These are phyloP conservation scores for Saccharomycopsis fermentans DNA, from an alignment of 805 yeast genomes.

Conservation along the genomic window DNA sequence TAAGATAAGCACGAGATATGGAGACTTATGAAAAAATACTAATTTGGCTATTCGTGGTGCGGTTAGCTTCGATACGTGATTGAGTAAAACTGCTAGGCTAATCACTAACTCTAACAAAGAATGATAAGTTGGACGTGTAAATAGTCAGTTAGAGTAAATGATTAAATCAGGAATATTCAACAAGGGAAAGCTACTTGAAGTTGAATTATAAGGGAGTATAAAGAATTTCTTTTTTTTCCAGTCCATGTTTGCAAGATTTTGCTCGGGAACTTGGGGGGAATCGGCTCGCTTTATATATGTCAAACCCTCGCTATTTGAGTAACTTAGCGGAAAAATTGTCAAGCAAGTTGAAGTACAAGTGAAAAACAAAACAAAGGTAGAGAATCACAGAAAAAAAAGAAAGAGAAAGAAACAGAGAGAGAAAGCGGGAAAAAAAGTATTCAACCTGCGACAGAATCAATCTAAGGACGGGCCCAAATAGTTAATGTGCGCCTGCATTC, in stretches of 20 bases:
- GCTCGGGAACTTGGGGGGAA: neutral
- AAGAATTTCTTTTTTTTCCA: too few species aligned
- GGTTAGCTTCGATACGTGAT: too few species aligned
- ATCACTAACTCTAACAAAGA: too few species aligned
- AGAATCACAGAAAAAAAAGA: neutral
- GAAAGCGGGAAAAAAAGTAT: neutral
- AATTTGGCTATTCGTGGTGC: too few species aligned
- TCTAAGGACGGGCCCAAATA: too few species aligned
- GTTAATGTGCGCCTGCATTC: too few species aligned
- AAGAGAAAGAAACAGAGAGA: neutral
- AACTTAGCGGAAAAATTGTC: slow-evolving; percentile 17
- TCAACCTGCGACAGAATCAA: neutral
- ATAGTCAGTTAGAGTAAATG: neutral
- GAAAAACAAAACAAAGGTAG: neutral
- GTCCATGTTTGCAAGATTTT: neutral
- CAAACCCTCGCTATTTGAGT: slow-evolving; percentile 16
- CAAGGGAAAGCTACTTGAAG: too few species aligned
- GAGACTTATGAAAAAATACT: too few species aligned
- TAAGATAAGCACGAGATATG: neutral
- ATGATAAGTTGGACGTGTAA: too few species aligned
- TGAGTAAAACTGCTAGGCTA: too few species aligned
- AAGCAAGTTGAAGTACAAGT: neutral
- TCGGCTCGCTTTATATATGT: slow-evolving; percentile 11
- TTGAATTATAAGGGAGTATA: too few species aligned
- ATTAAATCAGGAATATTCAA: too few species aligned